Percentiles rank a stretch among this genome's conserved stretches.
Evolutionary conservation across 352 stramenopile genomes (phyloP).

Genomic region (Thalassiosira livingstoniorum): DNA sequence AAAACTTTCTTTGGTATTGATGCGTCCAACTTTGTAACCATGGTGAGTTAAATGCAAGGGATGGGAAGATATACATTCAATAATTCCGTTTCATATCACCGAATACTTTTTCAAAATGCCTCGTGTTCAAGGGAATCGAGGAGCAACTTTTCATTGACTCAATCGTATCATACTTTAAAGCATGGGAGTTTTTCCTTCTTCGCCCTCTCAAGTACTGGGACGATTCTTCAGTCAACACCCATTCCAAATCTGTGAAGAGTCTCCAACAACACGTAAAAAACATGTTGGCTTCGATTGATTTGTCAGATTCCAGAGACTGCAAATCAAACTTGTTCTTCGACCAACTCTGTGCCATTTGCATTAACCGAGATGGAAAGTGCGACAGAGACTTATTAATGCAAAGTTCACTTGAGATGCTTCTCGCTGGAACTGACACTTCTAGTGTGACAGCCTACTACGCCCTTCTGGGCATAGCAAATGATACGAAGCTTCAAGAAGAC

Average conservation of each 20-base stretch:
- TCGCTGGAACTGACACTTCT: slow-evolving; percentile 47
- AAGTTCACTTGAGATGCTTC: slow-evolving; percentile 42
- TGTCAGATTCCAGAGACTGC: neutral
- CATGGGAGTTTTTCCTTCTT: slow-evolving; percentile 48
- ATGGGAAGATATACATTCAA: no score
- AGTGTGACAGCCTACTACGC: slow-evolving; percentile 42
- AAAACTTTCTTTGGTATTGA: slow-evolving; percentile 44
- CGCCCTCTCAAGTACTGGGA: slow-evolving; percentile 26
- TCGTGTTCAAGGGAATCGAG: slow-evolving; percentile 12
- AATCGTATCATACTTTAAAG: slow-evolving; percentile 56
- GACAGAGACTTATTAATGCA: slow-evolving; percentile 20
- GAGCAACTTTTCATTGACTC: slow-evolving; percentile 36
- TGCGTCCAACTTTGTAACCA: slow-evolving; percentile 13
- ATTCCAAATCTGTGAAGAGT: slow-evolving; percentile 15
- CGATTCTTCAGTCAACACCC: slow-evolving; percentile 8
- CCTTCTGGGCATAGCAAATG: slow-evolving; percentile 22
- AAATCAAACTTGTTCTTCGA: slow-evolving; percentile 27
- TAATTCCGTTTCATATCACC: no score
- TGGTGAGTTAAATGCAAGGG: slow-evolving; percentile 9
- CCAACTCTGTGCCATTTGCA: slow-evolving; percentile 19
- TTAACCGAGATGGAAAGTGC: neutral
- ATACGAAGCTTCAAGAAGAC: slow-evolving; percentile 21
- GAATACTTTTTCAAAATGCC: neutral
- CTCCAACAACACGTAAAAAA: slow-evolving; percentile 37
- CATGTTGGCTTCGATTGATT: slow-evolving; percentile 20